Conservation (phyloP, 345 rosid genomes). For the Dimocarpus longan region DNA sequence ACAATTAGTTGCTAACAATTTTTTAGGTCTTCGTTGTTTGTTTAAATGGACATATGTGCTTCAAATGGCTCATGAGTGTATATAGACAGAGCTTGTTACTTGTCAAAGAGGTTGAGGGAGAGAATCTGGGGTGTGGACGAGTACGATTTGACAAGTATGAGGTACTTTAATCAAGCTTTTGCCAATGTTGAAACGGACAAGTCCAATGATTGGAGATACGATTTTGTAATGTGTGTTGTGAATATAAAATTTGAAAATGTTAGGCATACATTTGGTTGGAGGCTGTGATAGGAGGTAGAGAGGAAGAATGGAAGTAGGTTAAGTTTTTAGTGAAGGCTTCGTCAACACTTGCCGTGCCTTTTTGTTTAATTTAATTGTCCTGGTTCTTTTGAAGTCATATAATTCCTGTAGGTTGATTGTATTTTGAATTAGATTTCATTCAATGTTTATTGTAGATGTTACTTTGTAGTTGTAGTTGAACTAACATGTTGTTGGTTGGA, state of each 20-base stretch:
- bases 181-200: background rate
- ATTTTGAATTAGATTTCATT: background rate
- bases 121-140: background rate
- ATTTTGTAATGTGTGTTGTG: background rate
- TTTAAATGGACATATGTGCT: background rate
- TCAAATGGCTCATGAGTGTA: background rate
- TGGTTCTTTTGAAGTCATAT: background rate
- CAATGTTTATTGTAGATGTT: conserved; percentile 6
- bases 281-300: background rate
- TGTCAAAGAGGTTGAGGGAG: background rate
- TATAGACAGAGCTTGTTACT: background rate
- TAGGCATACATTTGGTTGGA: background rate
- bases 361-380: background rate
- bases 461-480: background rate
- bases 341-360: background rate
- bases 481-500: conserved; percentile 16
- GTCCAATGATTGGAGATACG: background rate
- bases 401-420: background rate
- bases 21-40: background rate
- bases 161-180: background rate
- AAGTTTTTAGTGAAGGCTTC: too few relatives aligned
- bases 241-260: background rate
- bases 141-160: background rate
- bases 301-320: background rate
- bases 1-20: background rate